Percentiles rank a stretch among this genome's conserved stretches.
These are phyloP conservation scores for Nemania abortiva DNA, from an alignment of 2,329 filamentous ascomycete species.

Conservation along the genomic window DNA sequence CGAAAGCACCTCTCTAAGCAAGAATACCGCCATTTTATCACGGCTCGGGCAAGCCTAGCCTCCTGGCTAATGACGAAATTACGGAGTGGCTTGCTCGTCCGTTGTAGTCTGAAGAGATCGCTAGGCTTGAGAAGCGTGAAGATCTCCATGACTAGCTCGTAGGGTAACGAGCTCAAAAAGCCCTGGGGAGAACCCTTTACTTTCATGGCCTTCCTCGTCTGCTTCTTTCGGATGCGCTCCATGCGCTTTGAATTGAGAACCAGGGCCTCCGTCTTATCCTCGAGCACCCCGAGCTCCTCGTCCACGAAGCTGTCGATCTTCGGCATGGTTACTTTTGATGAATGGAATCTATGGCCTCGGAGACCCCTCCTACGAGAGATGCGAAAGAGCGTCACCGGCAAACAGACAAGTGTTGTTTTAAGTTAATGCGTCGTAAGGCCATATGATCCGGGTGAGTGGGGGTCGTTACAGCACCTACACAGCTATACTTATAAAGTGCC, in stretches of 20 bases:
- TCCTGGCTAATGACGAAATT: constrained; percentile 60
- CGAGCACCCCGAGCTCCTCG: constrained; percentile 61
- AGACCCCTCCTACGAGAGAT: not conserved
- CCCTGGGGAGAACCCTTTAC: constrained; percentile 45
- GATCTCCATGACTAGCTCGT: constrained; percentile 64
- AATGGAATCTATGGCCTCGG: not conserved
- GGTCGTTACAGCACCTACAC: no score
- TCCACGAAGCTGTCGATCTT: constrained; percentile 45
- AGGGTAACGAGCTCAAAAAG: constrained; percentile 60
- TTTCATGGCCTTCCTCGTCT: constrained; percentile 56
- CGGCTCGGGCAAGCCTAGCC: constrained; percentile 55
- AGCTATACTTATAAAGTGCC: no score
- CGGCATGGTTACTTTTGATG: constrained; percentile 19
- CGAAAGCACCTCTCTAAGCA: constrained; percentile 65
- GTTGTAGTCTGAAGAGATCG: constrained; percentile 62
- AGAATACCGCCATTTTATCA: constrained; percentile 62
- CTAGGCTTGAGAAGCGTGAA: constrained; percentile 61
- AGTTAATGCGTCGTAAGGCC: not conserved
- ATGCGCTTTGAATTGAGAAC: constrained; percentile 65
- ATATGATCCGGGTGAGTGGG: no score
- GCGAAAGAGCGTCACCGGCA: not conserved
- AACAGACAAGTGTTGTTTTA: not conserved
- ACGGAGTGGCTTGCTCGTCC: constrained; percentile 57
- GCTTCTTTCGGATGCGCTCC: constrained; percentile 59
- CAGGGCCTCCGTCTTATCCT: constrained; percentile 59